Conservation (phyloP, 2,329 filamentous ascomycete species). For the Paecilomyces dactylethromorphus region DNA sequence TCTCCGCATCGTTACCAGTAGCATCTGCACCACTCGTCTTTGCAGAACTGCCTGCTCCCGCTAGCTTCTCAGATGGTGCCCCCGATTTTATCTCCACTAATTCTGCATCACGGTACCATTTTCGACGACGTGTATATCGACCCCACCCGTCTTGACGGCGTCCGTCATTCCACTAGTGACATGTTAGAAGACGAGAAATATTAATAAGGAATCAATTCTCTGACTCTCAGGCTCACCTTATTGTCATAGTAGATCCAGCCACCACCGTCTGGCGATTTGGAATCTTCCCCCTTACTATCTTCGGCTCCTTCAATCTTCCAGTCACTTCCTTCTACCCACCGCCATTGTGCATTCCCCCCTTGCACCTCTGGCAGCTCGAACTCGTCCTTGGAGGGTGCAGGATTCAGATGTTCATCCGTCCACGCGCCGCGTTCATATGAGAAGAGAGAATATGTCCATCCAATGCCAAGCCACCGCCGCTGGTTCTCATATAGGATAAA, state of each 20-base stretch:
- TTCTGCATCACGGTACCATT: conserved; percentile 96
- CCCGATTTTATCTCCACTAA: conserved; percentile 64
- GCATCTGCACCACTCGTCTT: conserved; percentile 13
- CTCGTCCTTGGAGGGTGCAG: conserved; percentile 66
- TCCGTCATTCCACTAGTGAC: conserved; percentile 73
- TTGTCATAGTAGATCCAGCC: conserved; percentile 99
- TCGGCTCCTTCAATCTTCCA: conserved; percentile 76
- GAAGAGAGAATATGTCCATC: conserved; percentile 88
- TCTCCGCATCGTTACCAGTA: conserved; percentile 16
- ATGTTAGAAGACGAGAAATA: conserved; percentile 4
- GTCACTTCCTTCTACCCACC: conserved; percentile 77
- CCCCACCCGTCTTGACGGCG: conserved; percentile 85
- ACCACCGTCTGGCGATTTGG: conserved; percentile 48
- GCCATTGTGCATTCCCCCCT: conserved; percentile 57
- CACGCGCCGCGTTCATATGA: conserved; percentile 84
- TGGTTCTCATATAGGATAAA: conserved; percentile 98
- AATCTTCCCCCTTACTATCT: conserved; percentile 29
- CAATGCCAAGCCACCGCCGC: conserved; percentile 85
- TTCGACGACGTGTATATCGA: conserved; percentile 82
- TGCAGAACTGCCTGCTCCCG: conserved; percentile 20
- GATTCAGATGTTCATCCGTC: conserved; percentile 92
- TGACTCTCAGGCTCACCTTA: conserved; percentile 56
- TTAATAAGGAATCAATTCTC: neutral
- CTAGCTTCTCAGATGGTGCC: conserved; percentile 37
- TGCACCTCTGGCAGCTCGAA: conserved; percentile 64